Percentiles rank a stretch among this genome's conserved stretches.
Evolutionary conservation across 345 rosid genomes (phyloP).

Genomic region (Populus davidiana): DNA sequence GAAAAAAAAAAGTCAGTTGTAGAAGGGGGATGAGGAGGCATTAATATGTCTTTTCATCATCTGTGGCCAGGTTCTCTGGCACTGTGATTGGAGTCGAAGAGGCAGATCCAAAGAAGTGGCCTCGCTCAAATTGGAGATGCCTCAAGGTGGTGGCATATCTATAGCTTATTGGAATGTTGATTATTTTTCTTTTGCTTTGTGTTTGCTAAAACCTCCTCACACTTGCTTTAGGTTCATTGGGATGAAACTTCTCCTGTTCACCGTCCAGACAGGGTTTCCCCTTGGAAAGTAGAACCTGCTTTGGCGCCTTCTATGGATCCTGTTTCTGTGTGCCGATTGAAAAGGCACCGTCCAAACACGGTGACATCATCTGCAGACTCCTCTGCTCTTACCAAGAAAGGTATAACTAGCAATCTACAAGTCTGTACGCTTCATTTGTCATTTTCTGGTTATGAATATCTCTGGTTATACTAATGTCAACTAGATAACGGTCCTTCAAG

Average conservation of each 20-base stretch:
- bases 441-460: neutral
- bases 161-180: neutral
- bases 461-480: conserved; percentile 10
- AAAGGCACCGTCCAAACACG: conserved; percentile 56
- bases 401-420: conserved; percentile 28
- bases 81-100: conserved; percentile 75
- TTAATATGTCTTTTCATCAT: neutral
- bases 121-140: conserved; percentile 73
- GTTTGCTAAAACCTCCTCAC: conserved; percentile 5
- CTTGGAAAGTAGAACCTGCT: conserved; percentile 86
- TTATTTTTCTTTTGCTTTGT: neutral
- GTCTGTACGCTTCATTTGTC: neutral
- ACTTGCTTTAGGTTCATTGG: conserved; percentile 66
- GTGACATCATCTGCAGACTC: conserved; percentile 55
- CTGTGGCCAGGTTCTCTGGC: conserved; percentile 59
- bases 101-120: conserved; percentile 57
- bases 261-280: conserved; percentile 86
- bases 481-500: conserved; percentile 52
- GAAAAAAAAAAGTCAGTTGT: too few relatives aligned
- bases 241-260: conserved; percentile 67
- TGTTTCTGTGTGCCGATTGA: conserved; percentile 55
- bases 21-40: neutral
- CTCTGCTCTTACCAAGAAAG: conserved; percentile 60
- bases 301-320: conserved; percentile 67
- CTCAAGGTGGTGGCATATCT: conserved; percentile 50